Evolutionary conservation across 176 grass and related monocot species (phyloP), one percentile per base, ranked within the genome.

Genomic region (Oryza meyeriana): DNA sequence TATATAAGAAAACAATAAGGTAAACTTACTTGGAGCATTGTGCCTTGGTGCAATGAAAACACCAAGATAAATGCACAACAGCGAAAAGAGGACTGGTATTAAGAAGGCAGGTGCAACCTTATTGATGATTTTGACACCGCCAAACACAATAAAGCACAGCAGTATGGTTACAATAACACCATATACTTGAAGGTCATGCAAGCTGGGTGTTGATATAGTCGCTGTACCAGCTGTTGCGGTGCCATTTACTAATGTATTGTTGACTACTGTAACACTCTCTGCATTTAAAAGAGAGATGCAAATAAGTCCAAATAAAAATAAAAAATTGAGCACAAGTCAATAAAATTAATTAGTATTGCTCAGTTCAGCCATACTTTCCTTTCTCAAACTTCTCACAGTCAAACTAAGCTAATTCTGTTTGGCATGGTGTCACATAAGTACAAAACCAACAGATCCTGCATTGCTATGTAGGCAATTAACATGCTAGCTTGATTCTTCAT

Each of bases 101-200:
- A 98, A 81, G 83, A 98, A 91, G 77, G 96, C 96, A 41, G 96
- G 92, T 28, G 96, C 96, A 58, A 98, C 96, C 79, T 87, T 92
- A 74, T 98, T 98, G 57, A 98, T 98, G 25, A 98, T 98, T 83
- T 98, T 98, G 52, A 98, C 96, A 85, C 96, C 96, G 77, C 96
- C 96, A 87, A 98, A 98, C 41, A 98, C 96, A 91, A 98, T 95
- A 84, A 98, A 98, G 77, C 92, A 95, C 13, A 98, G 75, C 85
- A 98, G 83, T 63, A 98, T 87, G 47, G 93, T 95, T 82, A 98
- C 88, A 77, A 98, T 91, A 76, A 98, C 78, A 69, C 96, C 96
- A 77, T 98, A 98, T 17, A 98, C 74, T 89, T 98, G 96, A 58
- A 98, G 92, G 61, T 98, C 96, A 79, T 98, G 96, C 76, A 98